A percentile compares a stretch with the other conserved stretches of the same genome.
phyloP scores from a whole-genome alignment of 2,329 filamentous ascomycete species.

The Bipolaris oryzae region DNA sequence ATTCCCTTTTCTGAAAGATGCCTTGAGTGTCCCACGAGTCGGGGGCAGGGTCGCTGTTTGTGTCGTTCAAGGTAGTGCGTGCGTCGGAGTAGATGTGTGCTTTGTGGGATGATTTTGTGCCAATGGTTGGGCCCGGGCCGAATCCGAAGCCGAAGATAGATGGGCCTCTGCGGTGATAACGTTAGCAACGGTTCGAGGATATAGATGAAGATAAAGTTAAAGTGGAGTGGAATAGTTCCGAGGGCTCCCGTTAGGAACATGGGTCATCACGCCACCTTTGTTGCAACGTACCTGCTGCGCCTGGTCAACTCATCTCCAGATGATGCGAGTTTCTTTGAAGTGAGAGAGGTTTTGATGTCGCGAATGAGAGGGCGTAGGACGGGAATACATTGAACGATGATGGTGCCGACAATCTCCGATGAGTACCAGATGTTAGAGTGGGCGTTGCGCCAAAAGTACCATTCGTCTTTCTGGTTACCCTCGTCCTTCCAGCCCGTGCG shows the following conservation, averaged over 20 bases:
- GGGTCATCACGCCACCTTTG: background rate
- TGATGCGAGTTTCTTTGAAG: constrained; percentile 41
- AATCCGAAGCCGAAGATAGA: constrained; percentile 14
- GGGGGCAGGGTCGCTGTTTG: constrained; percentile 13
- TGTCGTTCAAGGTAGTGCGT: constrained; percentile 21
- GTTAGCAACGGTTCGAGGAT: background rate
- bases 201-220: background rate
- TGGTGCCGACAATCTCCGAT: constrained; percentile 60
- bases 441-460: constrained; percentile 58
- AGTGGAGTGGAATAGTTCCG: too few species aligned
- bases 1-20: constrained; percentile 34
- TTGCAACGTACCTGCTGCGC: constrained; percentile 23
- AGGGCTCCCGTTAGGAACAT: background rate
- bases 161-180: constrained; percentile 1
- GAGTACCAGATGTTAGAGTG: constrained; percentile 58
- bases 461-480: constrained; percentile 54
- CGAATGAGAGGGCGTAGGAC: constrained; percentile 57
- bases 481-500: constrained; percentile 58
- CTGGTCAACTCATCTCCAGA: constrained; percentile 13
- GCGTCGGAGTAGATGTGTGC: constrained; percentile 31
- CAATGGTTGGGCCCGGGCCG: constrained; percentile 15
- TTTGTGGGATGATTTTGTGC: constrained; percentile 22
- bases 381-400: constrained; percentile 62
- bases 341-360: constrained; percentile 50
- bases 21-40: constrained; percentile 36